Evolutionary conservation across 805 yeast genomes (phyloP), one percentile per base, ranked within the genome.

Genomic region (Candida nanaspora): DNA sequence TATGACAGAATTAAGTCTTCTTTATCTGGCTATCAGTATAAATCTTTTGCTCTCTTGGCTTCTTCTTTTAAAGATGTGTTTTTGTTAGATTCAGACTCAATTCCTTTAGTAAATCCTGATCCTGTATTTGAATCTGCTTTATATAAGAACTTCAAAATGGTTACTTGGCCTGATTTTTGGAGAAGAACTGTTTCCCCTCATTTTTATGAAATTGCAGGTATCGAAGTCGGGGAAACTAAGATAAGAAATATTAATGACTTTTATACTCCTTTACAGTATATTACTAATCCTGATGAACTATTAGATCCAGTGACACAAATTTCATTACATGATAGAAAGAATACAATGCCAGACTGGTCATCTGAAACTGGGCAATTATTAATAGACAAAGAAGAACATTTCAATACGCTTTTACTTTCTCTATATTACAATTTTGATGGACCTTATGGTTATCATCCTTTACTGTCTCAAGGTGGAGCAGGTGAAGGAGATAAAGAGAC

Each of bases 401-500:
- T 76, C 25, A 64, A 66, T 48, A 72, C 81, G 1, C 57, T 82
- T 32, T 62, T 82, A 42, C 59, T 82, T 35, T 70, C 86, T 0
- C 55, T 79, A 19, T 82, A 80, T 57, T 82, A 83, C 56, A 82
- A 82, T 50, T 60, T 74, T 37, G 75, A 70, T 55, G 87, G 87
- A 0, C 82, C 81, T 20, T 56, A 67, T 2, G 65, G 71, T 38
- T 82, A 70, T 53, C 80, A 80, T 55, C 78, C 77, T 4, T 59
- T 81, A 33, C 59, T 82, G 34, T 65, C 81, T 2, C 78, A 78
- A 57, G 82, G 82, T 28, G 69, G 70, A 33, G 72, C 70, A 2
- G 89, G 89, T 11, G 86, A 80, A 59, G 88, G 88, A 39, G 89
- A 82, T 55, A 82, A 82, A 55, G 89, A 82, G 46, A 82, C 89